These are phyloP conservation scores for Tulasnella sp. DNA, from an alignment of 768 basidiomycete species.

Conservation along the genomic window DNA sequence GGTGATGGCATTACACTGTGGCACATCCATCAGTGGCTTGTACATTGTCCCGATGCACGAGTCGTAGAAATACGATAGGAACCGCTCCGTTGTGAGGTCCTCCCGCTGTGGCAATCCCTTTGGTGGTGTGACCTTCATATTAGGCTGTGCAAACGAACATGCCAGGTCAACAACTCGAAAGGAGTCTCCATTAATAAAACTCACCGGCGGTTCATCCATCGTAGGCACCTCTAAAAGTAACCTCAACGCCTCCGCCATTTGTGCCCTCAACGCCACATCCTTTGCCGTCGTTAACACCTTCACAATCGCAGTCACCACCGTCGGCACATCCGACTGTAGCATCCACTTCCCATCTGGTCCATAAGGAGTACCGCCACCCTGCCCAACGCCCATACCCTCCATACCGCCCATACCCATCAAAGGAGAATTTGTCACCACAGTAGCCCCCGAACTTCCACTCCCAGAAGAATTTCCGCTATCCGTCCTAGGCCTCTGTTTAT, in stretches of 20 bases:
- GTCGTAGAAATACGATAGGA: conserved; percentile 91
- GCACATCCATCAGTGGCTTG: conserved; percentile 65
- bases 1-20: conserved; percentile 49
- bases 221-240: conserved; percentile 70
- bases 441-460: not conserved
- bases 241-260: conserved; percentile 79
- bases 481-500: not conserved
- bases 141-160: conserved; percentile 1
- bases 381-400: not conserved
- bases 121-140: not conserved
- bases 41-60: conserved; percentile 62
- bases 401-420: not conserved
- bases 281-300: conserved; percentile 21
- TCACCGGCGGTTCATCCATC: conserved; percentile 20
- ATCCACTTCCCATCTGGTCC: conserved; percentile 10
- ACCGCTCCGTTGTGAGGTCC: conserved; percentile 76
- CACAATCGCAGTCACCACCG: conserved; percentile 12
- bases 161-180: conserved; percentile 19
- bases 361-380: not conserved
- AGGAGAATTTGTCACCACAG: not conserved
- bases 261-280: conserved; percentile 81
- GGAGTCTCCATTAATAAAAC: conserved; percentile 19
- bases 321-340: conserved; percentile 3
- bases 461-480: not conserved
- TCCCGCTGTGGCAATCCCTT: conserved; percentile 34